Conservation (phyloP, 345 rosid species). For the Citrus sinensis region DVS_A1.0 CM039166.1:20476001-20476500, state of each 20-base stretch:
- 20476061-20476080: background rate
- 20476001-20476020: background rate
- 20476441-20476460: slow-evolving; percentile 46
- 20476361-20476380: slow-evolving; percentile 48
- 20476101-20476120: too few relatives aligned
- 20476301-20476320: background rate
- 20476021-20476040: background rate
- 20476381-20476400: slow-evolving; percentile 74
- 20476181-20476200: background rate
- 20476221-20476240: background rate
- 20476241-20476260: background rate
- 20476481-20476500: slow-evolving; percentile 39
- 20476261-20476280: background rate
- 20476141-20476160: background rate
- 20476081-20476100: background rate
- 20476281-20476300: background rate
- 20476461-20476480: slow-evolving; percentile 61
- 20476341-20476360: slow-evolving; percentile 20
- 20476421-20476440: slow-evolving; percentile 41
- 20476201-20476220: background rate
- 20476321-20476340: background rate
- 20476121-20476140: background rate
- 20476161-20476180: background rate
- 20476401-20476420: slow-evolving; percentile 56
- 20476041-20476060: background rate